Base-by-base conservation (phyloP, 1,284 basidiomycete genomes). In the Anthracocystis walkeri region DNA sequence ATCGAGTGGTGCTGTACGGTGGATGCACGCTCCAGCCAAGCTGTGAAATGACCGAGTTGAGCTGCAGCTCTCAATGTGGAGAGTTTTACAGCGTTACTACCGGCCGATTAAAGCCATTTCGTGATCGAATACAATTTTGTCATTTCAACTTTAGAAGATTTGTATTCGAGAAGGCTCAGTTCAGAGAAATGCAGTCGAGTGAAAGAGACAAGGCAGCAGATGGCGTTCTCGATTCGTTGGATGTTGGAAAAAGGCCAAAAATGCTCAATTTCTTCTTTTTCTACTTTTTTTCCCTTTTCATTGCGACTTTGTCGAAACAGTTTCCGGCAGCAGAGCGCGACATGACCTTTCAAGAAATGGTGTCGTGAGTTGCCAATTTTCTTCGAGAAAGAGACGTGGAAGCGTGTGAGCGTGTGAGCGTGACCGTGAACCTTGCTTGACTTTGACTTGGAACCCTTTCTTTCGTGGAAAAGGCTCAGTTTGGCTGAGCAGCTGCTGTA, bases 21-120 rank as follows among this genome's bases (percentile, higher is more conserved):
- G 18, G 41, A 21, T 42, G 53, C 53, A 55, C 53, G 53, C 52
- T 54, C 52, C 52, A 54, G 35, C 35, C 35, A 38, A 38, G 11
- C 35, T 38, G 35, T 38, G 35, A 38, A 38, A 38, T 38, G 35
- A 38, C 27, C 27, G 25, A 35, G 12, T 46, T 27, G 6, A 23
- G 20, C 10, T 40, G 53, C 53, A 33, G 41, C n/a, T 21, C n/a
- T 3, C 16, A 54, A 55, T 55, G 53, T 55, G 53, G 53, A 55
- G 53, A 55, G 53, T 18, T 31, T 12, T 23, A 12, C 5, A 7
- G 8, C 18, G 29, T 8, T 29, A 8, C 40, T 55, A 55, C 20
- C 53, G 53, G 53, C 53, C 53, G 53, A 33, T 42, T 55, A 4
- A 45, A 23, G 12, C 23, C 18, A 5, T 4, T 42, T 54, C 53